These are phyloP conservation scores for Podospora comata DNA, from an alignment of 495 filamentous ascomycete species.

Conservation along the genomic window DNA sequence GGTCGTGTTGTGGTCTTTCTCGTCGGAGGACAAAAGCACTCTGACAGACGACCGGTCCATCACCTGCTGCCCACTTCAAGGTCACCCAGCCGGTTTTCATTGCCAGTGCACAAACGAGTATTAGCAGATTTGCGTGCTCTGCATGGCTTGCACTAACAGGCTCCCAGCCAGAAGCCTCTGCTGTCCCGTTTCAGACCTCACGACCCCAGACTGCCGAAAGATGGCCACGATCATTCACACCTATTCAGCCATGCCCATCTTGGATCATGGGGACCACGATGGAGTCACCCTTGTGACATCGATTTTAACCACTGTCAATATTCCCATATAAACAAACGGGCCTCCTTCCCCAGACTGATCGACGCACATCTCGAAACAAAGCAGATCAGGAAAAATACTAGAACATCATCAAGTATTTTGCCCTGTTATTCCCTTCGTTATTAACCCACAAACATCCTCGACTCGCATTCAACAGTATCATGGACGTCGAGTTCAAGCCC, in stretches of 20 bases:
- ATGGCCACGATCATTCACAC: neutral
- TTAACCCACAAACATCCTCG: neutral
- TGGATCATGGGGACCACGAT: neutral
- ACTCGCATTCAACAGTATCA: neutral
- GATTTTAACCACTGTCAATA: neutral
- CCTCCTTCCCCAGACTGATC: neutral
- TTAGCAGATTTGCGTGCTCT: neutral
- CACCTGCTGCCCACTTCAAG: neutral
- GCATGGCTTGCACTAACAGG: neutral
- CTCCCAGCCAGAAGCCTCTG: neutral
- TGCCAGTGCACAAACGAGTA: neutral
- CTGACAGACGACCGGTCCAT: neutral
- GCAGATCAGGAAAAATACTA: slow-evolving; percentile 2
- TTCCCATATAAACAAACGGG: neutral
- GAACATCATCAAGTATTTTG: neutral
- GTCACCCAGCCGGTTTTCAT: neutral
- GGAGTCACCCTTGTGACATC: neutral
- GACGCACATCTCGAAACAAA: slow-evolving; percentile 4
- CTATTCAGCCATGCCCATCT: neutral
- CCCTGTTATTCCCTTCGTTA: slow-evolving; percentile 1
- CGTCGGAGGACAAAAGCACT: slow-evolving; percentile 1
- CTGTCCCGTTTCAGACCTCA: neutral
- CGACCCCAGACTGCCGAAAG: neutral
- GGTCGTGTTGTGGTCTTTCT: slow-evolving; percentile 1
- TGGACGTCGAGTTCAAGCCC: slow-evolving; percentile 17